Base-by-base conservation (phyloP, 2,329 filamentous ascomycete genomes). In the Aureobasidium namibiae region DNA sequence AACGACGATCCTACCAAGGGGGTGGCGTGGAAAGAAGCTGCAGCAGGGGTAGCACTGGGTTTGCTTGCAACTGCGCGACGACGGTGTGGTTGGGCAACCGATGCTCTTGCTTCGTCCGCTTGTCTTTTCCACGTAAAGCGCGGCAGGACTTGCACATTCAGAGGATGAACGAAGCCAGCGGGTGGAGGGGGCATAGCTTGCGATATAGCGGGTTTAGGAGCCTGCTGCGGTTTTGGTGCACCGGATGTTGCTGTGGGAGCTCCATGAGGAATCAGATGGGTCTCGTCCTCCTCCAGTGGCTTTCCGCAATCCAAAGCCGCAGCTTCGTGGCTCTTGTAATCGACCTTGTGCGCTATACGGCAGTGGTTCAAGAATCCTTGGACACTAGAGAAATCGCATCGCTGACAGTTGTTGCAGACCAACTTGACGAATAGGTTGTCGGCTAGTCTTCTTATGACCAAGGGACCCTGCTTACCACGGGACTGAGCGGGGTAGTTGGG, bases 321-420 rank as follows among this genome's bases (percentile, higher is more conserved):
- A 68, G 92, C 90, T 72, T 97, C 92, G 69, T 99, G 94, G 67
- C 90, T 96, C 75, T 95, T 92, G 78, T 92, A 97, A 64, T 95
- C 91, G 61, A 90, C 83, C 70, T 88, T 89, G 75, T 99, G 94
- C 26, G 92, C 91, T 67, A 99, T 97, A 60, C 94, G 90, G 71
- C 92, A 97, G 71, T 99, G 94, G 70, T 99, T 99, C 76, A 99
- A 94, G 75, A 97, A 97, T n/a, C 94, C 94, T 73, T 97, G 94
- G 0, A 92, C 95, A 75, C 92, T 97, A 59, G 88, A 92, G 69
- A 97, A 97, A 72, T 96, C 90, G 71, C 90, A 89, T 63, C 92
- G 83, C 52, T 90, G 82, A 73, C 94, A 97, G 72, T 94, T 88
- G 42, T 76, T 76, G 77, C 94, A 99, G 63, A 95, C 87, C 50